These are phyloP conservation scores for Macroventuria anomochaeta DNA, from an alignment of 2,329 filamentous ascomycete genomes.

Conservation along the genomic window DNA sequence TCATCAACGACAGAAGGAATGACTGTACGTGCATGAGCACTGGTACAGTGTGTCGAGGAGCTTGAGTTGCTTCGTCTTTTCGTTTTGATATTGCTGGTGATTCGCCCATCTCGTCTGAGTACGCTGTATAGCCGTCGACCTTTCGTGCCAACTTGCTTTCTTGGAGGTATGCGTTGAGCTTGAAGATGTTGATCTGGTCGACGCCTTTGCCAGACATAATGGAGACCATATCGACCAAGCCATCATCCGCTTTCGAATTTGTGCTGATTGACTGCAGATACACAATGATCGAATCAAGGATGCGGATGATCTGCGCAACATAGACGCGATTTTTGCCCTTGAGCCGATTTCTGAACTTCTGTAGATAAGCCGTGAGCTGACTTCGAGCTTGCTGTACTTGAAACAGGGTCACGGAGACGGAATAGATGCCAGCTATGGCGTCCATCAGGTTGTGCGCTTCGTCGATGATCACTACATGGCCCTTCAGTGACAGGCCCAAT, in stretches of 20 bases:
- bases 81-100: constrained; percentile 16
- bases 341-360: constrained; percentile 84
- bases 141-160: constrained; percentile 94
- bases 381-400: constrained; percentile 76
- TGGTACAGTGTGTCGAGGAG: constrained; percentile 52
- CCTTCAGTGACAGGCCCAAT: constrained; percentile 82
- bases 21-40: constrained; percentile 68
- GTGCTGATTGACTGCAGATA: constrained; percentile 66
- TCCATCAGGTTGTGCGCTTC: constrained; percentile 99
- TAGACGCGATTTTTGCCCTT: constrained; percentile 93
- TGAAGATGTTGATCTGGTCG: constrained; percentile 94
- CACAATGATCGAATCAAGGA: constrained; percentile 77
- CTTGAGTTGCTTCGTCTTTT: constrained; percentile 1
- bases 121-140: constrained; percentile 83
- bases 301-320: constrained; percentile 82
- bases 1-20: constrained; percentile 83
- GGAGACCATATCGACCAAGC: constrained; percentile 71
- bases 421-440: constrained; percentile 85
- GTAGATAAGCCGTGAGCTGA: constrained; percentile 82
- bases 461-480: constrained; percentile 92
- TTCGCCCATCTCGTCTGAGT: constrained; percentile 60
- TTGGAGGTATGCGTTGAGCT: constrained; percentile 84
- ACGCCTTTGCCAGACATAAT: constrained; percentile 84
- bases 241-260: constrained; percentile 60
- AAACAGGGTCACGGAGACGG: constrained; percentile 73